phyloP scores from a whole-genome alignment of 2,329 filamentous ascomycete species.

The Aureobasidium vineae region DNA sequence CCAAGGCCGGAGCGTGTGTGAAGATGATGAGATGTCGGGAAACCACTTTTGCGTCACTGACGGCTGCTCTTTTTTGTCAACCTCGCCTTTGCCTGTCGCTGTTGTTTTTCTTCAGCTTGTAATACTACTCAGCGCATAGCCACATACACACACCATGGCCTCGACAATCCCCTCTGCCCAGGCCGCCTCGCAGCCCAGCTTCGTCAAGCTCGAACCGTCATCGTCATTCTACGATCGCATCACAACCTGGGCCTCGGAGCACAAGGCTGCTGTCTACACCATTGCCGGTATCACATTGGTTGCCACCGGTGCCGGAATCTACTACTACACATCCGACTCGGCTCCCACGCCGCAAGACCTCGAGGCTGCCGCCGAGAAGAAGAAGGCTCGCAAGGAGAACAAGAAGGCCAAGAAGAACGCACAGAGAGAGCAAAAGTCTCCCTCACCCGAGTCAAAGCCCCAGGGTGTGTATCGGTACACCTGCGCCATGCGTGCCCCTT shows the following conservation, averaged over 20 bases:
- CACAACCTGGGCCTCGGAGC: conserved; percentile 88
- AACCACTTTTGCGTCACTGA: conserved; percentile 16
- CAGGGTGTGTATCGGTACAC: not conserved
- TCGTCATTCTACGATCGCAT: conserved; percentile 83
- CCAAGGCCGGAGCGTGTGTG: conserved; percentile 3
- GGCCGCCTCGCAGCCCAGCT: conserved; percentile 17
- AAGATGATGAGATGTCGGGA: conserved; percentile 1
- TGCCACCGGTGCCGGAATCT: conserved; percentile 83
- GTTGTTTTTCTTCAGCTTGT: conserved; percentile 9
- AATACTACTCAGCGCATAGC: conserved; percentile 3
- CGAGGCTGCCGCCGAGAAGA: conserved; percentile 53
- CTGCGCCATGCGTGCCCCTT: not conserved
- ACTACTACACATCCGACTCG: conserved; percentile 77
- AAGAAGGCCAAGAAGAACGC: conserved; percentile 73
- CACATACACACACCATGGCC: conserved; percentile 17
- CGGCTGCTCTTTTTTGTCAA: conserved; percentile 6
- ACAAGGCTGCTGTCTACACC: conserved; percentile 94
- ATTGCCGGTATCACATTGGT: conserved; percentile 92
- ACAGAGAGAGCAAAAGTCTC: conserved; percentile 46
- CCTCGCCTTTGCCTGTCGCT: conserved; percentile 5
- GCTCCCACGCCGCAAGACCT: conserved; percentile 41
- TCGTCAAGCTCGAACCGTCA: conserved; percentile 23
- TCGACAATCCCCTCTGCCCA: conserved; percentile 14
- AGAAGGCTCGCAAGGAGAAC: conserved; percentile 85
- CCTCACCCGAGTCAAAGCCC: conserved; percentile 26